These are phyloP conservation scores for Mrakia frigida DNA, from an alignment of 768 basidiomycete genomes.

Conservation along the genomic window DNA sequence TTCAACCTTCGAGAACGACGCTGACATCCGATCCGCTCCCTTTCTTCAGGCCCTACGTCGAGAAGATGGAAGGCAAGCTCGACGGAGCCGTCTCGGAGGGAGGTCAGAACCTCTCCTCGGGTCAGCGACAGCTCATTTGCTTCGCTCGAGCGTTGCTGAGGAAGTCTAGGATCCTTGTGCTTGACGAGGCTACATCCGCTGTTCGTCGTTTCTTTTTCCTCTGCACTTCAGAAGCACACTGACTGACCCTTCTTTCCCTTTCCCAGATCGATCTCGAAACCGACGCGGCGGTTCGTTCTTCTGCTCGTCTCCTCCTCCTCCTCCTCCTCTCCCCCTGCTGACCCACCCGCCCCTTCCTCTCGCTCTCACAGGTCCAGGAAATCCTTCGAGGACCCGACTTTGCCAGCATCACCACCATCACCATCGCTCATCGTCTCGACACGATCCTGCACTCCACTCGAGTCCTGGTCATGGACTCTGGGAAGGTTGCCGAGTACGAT, in stretches of 20 bases:
- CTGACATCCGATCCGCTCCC: not conserved
- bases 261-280: slow-evolving; percentile 88
- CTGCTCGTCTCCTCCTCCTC: not conserved
- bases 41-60: slow-evolving; percentile 39
- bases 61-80: slow-evolving; percentile 53
- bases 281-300: slow-evolving; percentile 46
- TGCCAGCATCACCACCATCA: slow-evolving; percentile 70
- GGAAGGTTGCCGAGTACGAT: slow-evolving; percentile 78
- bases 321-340: not conserved
- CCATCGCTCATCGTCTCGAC: slow-evolving; percentile 59
- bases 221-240: not conserved
- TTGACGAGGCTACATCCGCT: slow-evolving; percentile 70
- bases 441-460: slow-evolving; percentile 73
- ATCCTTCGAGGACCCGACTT: slow-evolving; percentile 79
- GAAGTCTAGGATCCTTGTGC: slow-evolving; percentile 75
- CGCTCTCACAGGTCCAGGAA: slow-evolving; percentile 55
- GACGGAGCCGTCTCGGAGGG: slow-evolving; percentile 72
- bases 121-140: slow-evolving; percentile 82
- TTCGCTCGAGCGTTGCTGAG: slow-evolving; percentile 73
- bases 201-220: not conserved
- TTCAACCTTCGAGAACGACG: not conserved
- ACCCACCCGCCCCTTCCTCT: not conserved
- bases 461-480: slow-evolving; percentile 74
- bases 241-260: slow-evolving; percentile 39
- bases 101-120: slow-evolving; percentile 73